Evolutionary conservation across 345 rosid species (phyloP), one percentile per base, ranked within the genome.

Genomic region (Gynandropsis gynandra): DNA sequence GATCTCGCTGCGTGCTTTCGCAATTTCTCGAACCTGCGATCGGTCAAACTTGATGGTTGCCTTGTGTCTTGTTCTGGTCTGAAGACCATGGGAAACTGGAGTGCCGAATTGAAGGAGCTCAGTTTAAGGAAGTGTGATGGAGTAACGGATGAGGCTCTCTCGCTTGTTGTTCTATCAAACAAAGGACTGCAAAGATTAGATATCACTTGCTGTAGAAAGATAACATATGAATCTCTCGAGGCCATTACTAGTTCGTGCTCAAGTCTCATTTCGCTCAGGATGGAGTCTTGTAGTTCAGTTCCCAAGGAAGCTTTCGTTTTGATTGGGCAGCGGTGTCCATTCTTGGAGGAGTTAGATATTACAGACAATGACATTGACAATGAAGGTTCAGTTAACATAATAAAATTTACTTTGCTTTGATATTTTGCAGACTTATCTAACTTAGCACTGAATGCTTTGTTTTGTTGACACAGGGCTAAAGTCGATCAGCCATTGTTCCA

Each of bases 151-250:
- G 61, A 54, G 14, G 67, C 48, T 2, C 67, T 63, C 37, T 63
- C 54, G 46, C 18, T 45, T 24, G 42, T 63, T 33, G 55, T 63
- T 7, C 62, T 47, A 45, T 21, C 57, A 14, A 50, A 56, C 32
- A 56, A 48, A 50, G 16, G 34, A 16, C 10, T 64, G 40, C 48
- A 19, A 31, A 64, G 43, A 44, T 51, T 64, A 34, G 50, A 64
- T 50, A 64, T 56, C 58, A 64, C 62, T 21, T 64, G 68, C 40
- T 64, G 68, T 50, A 62, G 58, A 11, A 56, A 56, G 56, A 64
- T 64, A 64, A 56, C 63, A 31, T 56, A 56, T 56, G 36, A 18
- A 8, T 47, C 62, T 21, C 44, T 64, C 11, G 58, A 64, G 36
- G 42, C 32, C 44, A 49, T 64, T 17, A 64, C 68, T 4, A 41